These are phyloP conservation scores for Dispira parvispora DNA, from an alignment of 192 early-diverging fungal genomes.

Conservation along the genomic window DNA sequence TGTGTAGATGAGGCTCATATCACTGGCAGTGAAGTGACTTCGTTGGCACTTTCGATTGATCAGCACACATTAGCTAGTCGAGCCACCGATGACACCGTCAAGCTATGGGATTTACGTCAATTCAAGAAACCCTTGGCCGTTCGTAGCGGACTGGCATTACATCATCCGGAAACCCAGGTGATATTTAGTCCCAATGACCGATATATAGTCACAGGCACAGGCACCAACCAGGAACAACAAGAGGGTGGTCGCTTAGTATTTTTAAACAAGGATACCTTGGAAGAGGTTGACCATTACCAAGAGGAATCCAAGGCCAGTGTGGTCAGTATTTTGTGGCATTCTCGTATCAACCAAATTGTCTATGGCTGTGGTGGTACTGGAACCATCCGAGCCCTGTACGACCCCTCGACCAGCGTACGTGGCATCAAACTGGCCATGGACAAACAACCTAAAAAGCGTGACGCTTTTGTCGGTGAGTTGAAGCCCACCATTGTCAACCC, in stretches of 20 bases:
- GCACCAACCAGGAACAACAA: not conserved
- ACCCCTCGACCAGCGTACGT: slow-evolving; percentile 38
- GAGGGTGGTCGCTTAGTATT: not conserved
- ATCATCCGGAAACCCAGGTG: slow-evolving; percentile 60
- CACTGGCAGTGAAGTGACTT: slow-evolving; percentile 46
- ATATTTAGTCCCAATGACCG: slow-evolving; percentile 73
- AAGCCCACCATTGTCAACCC: slow-evolving; percentile 67
- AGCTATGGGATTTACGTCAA: slow-evolving; percentile 86
- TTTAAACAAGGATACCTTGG: slow-evolving; percentile 12
- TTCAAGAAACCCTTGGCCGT: slow-evolving; percentile 43
- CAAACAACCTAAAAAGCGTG: slow-evolving; percentile 45
- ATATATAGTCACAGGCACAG: slow-evolving; percentile 53
- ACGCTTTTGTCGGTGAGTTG: slow-evolving; percentile 26
- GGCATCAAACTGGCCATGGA: slow-evolving; percentile 56
- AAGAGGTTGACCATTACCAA: slow-evolving; percentile 5
- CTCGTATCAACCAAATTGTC: slow-evolving; percentile 74
- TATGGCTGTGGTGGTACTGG: slow-evolving; percentile 56
- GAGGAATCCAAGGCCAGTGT: slow-evolving; percentile 28
- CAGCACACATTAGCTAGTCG: slow-evolving; percentile 52
- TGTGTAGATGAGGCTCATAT: slow-evolving; percentile 52
- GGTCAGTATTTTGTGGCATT: slow-evolving; percentile 70
- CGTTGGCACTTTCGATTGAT: slow-evolving; percentile 48
- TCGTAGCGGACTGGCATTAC: slow-evolving; percentile 32
- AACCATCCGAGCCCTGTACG: slow-evolving; percentile 56
- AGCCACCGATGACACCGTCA: slow-evolving; percentile 72